These are phyloP conservation scores for Dichomitus squalens DNA, from an alignment of 1,284 basidiomycete genomes.

Conservation along the genomic window DNA sequence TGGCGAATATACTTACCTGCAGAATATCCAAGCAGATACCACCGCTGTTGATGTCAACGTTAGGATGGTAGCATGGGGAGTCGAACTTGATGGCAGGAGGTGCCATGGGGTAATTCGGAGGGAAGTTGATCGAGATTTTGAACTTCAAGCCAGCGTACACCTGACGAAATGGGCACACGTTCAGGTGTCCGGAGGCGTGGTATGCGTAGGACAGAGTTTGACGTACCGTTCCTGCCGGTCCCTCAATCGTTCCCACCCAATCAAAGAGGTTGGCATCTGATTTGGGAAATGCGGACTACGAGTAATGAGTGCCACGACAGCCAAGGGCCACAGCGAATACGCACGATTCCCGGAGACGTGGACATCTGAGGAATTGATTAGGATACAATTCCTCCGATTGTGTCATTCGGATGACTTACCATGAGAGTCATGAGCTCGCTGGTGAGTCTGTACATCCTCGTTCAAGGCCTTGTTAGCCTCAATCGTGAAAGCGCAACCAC, in stretches of 20 bases:
- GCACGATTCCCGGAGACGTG: conserved; percentile 78
- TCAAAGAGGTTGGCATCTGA: conserved; percentile 81
- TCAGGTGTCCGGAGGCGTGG: neutral
- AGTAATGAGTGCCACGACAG: neutral
- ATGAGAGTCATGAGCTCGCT: conserved; percentile 85
- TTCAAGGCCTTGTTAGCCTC: conserved; percentile 5
- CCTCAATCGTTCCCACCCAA: conserved; percentile 84
- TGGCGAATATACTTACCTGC: conserved; percentile 50
- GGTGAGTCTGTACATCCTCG: conserved; percentile 51
- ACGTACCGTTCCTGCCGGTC: conserved; percentile 68
- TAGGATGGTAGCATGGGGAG: conserved; percentile 84
- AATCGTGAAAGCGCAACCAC: conserved; percentile 8
- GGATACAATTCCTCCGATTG: neutral
- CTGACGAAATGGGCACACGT: conserved; percentile 38
- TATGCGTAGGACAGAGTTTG: neutral
- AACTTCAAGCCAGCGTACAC: conserved; percentile 78
- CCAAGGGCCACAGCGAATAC: conserved; percentile 23
- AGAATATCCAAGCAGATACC: conserved; percentile 86
- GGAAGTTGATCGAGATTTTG: conserved; percentile 81
- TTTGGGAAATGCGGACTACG: conserved; percentile 82
- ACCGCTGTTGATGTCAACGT: conserved; percentile 78
- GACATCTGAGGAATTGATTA: conserved; percentile 62
- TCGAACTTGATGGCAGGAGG: conserved; percentile 81
- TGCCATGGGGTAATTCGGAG: conserved; percentile 82
- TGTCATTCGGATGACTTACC: conserved; percentile 47